A percentile compares a stretch with the other conserved stretches of the same genome.
Conservation (phyloP, 164 flowering plant genomes). For the Amborella trichopoda region DNA sequence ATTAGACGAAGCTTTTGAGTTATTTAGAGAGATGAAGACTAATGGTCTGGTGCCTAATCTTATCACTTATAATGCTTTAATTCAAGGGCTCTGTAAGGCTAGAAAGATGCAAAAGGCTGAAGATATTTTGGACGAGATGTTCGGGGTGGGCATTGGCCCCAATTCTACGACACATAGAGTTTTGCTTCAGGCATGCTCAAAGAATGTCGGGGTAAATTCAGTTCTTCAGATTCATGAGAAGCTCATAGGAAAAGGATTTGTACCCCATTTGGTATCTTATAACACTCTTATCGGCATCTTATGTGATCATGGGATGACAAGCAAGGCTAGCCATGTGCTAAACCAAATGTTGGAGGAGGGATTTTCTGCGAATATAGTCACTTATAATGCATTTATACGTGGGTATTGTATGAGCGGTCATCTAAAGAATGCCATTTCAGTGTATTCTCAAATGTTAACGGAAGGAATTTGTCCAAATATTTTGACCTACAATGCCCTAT, state of each 20-base stretch:
- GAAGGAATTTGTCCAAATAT: constrained; percentile 52
- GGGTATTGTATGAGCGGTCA: constrained; percentile 66
- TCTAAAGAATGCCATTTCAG: constrained; percentile 32
- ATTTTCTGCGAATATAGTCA: constrained; percentile 36
- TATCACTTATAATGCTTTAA: constrained; percentile 42
- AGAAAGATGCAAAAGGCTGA: constrained; percentile 36
- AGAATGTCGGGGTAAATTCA: constrained; percentile 25
- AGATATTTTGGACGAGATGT: constrained; percentile 49
- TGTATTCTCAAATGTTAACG: constrained; percentile 42
- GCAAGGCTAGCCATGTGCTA: constrained; percentile 39
- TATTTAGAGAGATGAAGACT: constrained; percentile 58
- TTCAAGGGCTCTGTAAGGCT: constrained; percentile 43
- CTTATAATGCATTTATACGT: constrained; percentile 62
- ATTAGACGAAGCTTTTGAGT: constrained; percentile 33
- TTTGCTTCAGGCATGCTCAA: constrained; percentile 49
- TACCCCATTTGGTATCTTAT: constrained; percentile 26
- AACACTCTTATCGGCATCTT: constrained; percentile 49
- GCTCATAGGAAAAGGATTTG: constrained; percentile 51
- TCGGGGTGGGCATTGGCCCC: constrained; percentile 14
- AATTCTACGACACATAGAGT: constrained; percentile 26
- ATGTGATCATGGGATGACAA: constrained; percentile 73
- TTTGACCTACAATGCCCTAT: constrained; percentile 52
- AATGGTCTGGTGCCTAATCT: constrained; percentile 34
- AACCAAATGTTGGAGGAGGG: constrained; percentile 51
- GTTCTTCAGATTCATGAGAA: constrained; percentile 49